Percentiles rank a stretch among this genome's conserved stretches.
Evolutionary conservation across 345 rosid species (phyloP).

Genomic region (Eucalyptus cladocalyx): DNA sequence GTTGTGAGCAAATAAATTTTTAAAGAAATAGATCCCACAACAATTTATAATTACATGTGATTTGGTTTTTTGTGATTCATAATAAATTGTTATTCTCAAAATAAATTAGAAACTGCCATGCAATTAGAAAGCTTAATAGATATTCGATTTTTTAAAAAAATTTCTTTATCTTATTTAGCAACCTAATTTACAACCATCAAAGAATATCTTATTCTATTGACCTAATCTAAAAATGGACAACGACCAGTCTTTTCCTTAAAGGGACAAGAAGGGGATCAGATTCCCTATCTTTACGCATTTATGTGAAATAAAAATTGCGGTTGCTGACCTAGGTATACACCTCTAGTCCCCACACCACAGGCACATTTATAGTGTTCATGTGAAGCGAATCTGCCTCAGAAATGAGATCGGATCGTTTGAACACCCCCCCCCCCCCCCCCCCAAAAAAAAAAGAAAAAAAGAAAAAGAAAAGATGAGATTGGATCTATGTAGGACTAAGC

Average conservation of each 20-base stretch:
- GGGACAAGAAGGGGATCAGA: not conserved
- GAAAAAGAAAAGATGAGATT: accelerated
- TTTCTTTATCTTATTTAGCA: not conserved
- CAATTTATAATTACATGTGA: too few species aligned
- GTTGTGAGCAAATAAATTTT: too few species aligned
- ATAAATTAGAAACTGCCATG: too few species aligned
- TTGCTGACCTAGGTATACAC: not conserved
- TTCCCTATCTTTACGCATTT: not conserved
- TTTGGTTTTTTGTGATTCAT: too few species aligned
- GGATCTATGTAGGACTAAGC: not conserved
- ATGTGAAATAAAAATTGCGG: not conserved
- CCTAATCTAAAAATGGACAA: not conserved
- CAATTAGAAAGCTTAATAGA: not conserved
- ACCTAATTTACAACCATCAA: not conserved
- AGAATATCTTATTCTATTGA: not conserved
- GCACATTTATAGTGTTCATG: not conserved
- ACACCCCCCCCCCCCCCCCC: accelerated
- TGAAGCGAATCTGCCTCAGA: not conserved
- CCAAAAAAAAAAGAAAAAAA: too few species aligned
- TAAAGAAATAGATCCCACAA: accelerated
- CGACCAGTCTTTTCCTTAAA: not conserved
- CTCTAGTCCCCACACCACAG: not conserved
- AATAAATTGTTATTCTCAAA: too few species aligned
- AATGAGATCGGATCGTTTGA: not conserved
- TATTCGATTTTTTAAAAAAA: not conserved